Evolutionary conservation across 768 basidiomycete species (phyloP).

Genomic region (Pleurotus citrinopileatus): DNA sequence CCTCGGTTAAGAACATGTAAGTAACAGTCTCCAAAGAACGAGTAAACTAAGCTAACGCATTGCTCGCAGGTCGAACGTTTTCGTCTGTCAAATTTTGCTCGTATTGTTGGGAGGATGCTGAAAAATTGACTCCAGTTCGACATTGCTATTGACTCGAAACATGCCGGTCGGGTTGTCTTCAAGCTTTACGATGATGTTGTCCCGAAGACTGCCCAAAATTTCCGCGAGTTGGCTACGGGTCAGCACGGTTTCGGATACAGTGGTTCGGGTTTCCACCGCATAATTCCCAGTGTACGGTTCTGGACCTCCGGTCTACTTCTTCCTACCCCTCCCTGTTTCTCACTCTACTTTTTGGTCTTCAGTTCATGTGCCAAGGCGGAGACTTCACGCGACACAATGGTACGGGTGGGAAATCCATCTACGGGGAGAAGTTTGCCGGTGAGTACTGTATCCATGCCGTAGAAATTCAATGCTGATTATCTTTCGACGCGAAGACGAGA

Average conservation of each 20-base stretch:
- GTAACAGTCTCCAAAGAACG: background rate
- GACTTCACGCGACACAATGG: conserved; percentile 74
- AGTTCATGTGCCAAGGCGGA: conserved; percentile 90
- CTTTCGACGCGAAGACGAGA: conserved; percentile 58
- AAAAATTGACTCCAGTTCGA: too few relatives aligned
- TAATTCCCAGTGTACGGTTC: conserved; percentile 59
- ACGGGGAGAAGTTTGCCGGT: conserved; percentile 68
- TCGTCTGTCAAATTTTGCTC: too few relatives aligned
- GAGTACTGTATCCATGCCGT: conserved; percentile 15
- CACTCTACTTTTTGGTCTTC: background rate
- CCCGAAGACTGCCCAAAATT: conserved; percentile 76
- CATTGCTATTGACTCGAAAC: conserved; percentile 42
- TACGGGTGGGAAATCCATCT: conserved; percentile 81
- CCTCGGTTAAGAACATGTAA: background rate
- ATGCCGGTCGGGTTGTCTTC: conserved; percentile 68
- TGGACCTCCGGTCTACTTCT: too few relatives aligned
- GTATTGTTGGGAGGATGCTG: too few relatives aligned
- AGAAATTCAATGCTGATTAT: background rate
- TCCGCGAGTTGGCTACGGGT: conserved; percentile 86
- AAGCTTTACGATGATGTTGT: conserved; percentile 80
- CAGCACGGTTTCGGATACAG: conserved; percentile 71
- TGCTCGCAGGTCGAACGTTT: background rate
- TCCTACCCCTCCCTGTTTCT: background rate
- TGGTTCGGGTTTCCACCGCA: conserved; percentile 71
- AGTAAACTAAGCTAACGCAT: background rate